Base-by-base conservation (phyloP, 129 eudicot species). In the Chrysanthemum lavandulifolium region DNA sequence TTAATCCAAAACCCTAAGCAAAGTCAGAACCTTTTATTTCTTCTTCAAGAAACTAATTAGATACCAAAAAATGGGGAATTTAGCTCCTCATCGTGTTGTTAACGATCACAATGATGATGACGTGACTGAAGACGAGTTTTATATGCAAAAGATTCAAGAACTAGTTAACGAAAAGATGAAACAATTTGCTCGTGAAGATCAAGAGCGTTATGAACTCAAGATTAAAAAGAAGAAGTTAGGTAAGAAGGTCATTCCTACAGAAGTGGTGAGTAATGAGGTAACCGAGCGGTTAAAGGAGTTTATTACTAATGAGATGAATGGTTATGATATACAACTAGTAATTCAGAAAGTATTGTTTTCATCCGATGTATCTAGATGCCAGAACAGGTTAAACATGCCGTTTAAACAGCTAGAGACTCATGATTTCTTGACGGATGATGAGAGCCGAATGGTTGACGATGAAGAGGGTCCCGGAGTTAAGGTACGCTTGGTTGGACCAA, bases 401-500 rank as follows among this genome's bases (percentile, higher is more conserved):
- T 9, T 45, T 19, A 43, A 43, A 0, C 31, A 65, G 33, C 9
- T 65, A 2, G 1, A 15, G 55, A 45, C 70, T 0, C 3, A 65
- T 2, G 27, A 45, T 1, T 43, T 65, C 14, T 65, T 65, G 10
- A 65, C 23, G 14, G 33, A 10, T 1, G 54, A 65, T 43, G 70
- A 65, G 56, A 65, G 5, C 10, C 55, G 6, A 3, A 16, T 5
- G 10, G 15, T 65, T 65, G 6, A 62, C 13, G 15, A 62, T 0
- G 50, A 12, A 11, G 7, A 62, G 7, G 36, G 5, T 2, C 9
- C 1, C 2, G 68, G 48, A 16, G 19, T 65, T 1, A 25, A 65
- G 54, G 70, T 65, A 16, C n/a, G 33, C 5, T 43, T 45, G 55
- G 54, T 65, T 29, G 70, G 55, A 0, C 70, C 70, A 5, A 65